phyloP scores from a whole-genome alignment of 129 eudicot species.

The Flaveria bidentis region DNA sequence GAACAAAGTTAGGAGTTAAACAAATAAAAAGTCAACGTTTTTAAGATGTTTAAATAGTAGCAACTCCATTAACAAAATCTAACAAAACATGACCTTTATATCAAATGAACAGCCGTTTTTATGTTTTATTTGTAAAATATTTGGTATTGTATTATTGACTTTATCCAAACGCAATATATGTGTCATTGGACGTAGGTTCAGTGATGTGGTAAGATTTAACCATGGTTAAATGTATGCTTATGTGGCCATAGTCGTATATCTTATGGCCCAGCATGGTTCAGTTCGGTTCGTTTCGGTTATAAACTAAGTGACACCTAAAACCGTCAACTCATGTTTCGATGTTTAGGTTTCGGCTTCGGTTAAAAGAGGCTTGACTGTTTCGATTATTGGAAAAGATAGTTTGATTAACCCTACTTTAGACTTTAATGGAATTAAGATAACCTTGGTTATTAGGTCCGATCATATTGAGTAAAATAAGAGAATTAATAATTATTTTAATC shows the following conservation, averaged over 20 bases:
- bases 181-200: not conserved
- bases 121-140: not conserved
- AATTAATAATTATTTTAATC: too few relatives aligned
- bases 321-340: too few relatives aligned
- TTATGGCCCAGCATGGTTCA: too few relatives aligned
- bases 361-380: too few relatives aligned
- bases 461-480: too few relatives aligned
- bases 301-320: too few relatives aligned
- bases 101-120: not conserved
- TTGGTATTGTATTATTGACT: not conserved
- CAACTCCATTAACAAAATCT: not conserved
- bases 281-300: too few relatives aligned
- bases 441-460: too few relatives aligned
- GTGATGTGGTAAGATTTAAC: not conserved
- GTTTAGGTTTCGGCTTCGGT: too few relatives aligned
- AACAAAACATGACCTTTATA: slow-evolving; percentile 1
- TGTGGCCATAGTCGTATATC: not conserved
- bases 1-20: not conserved
- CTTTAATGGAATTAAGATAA: too few relatives aligned
- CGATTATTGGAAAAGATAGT: too few relatives aligned
- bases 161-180: not conserved
- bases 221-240: slow-evolving; percentile 4
- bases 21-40: slow-evolving; percentile 1
- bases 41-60: not conserved
- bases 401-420: too few relatives aligned